phyloP scores from a whole-genome alignment of 495 filamentous ascomycete genomes.

The Talaromyces adpressus region DNA sequence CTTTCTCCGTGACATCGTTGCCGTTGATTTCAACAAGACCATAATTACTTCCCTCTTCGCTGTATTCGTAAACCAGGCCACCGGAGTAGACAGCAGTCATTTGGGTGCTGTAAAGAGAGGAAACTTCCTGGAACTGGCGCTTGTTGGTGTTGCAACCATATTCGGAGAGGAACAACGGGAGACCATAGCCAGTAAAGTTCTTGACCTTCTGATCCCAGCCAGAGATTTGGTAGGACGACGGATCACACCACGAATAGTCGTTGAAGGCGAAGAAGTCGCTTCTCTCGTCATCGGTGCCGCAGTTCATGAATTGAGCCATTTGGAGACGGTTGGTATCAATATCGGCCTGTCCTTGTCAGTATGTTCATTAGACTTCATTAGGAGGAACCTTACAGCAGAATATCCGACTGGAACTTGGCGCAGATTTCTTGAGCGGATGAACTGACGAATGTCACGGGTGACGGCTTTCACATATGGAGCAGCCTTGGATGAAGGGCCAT shows the following conservation, averaged over 20 bases:
- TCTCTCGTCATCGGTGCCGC: slow-evolving; percentile 76
- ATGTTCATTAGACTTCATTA: too few species aligned
- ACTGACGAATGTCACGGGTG: slow-evolving; percentile 85
- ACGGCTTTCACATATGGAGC: slow-evolving; percentile 92
- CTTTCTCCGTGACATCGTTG: slow-evolving; percentile 42
- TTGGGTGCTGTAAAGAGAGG: slow-evolving; percentile 67
- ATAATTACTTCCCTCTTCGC: slow-evolving; percentile 65
- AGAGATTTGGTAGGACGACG: slow-evolving; percentile 64
- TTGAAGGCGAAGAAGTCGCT: slow-evolving; percentile 97
- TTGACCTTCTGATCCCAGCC: slow-evolving; percentile 91
- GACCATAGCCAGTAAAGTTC: slow-evolving; percentile 81
- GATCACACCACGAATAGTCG: slow-evolving; percentile 96
- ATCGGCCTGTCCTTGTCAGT: slow-evolving; percentile 39
- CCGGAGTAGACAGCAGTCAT: slow-evolving; percentile 95
- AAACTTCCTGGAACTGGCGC: slow-evolving; percentile 76
- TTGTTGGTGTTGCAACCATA: slow-evolving; percentile 81
- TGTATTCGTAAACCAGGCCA: slow-evolving; percentile 94
- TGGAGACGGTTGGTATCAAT: slow-evolving; percentile 80
- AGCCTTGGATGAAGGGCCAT: slow-evolving; percentile 60
- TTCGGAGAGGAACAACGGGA: slow-evolving; percentile 93
- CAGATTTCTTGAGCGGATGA: slow-evolving; percentile 66
- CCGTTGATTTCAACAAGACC: slow-evolving; percentile 69
- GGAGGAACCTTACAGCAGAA: slow-evolving; percentile 49
- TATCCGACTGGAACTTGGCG: slow-evolving; percentile 87
- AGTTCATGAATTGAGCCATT: slow-evolving; percentile 92